These are phyloP conservation scores for Microglena sp. DNA, from an alignment of 139 green algal genomes.

Conservation along the genomic window DNA sequence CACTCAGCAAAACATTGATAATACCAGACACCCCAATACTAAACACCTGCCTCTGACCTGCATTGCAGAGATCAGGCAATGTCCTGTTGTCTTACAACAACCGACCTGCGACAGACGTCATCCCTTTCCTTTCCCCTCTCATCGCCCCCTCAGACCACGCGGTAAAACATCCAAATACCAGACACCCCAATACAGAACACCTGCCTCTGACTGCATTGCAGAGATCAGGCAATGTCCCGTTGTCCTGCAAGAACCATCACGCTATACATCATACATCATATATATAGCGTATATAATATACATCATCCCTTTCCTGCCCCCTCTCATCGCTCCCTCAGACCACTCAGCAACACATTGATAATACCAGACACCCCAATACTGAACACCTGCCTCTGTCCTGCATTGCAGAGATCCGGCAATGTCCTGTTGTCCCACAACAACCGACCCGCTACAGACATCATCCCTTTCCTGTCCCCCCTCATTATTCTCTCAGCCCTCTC, in stretches of 20 bases:
- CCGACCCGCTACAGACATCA: conserved; percentile 50
- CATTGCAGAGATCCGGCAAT: conserved; percentile 59
- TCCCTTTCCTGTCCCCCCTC: conserved; percentile 72
- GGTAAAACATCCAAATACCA: too few relatives aligned
- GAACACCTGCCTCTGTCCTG: too few relatives aligned
- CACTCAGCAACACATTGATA: too few relatives aligned
- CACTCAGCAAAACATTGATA: too few relatives aligned
- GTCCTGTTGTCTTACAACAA: conserved; percentile 91
- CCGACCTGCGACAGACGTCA: conserved; percentile 50
- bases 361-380: too few relatives aligned
- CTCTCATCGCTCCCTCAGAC: conserved; percentile 66
- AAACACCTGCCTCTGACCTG: too few relatives aligned
- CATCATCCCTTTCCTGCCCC: conserved; percentile 69
- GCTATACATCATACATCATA: too few relatives aligned
- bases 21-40: too few relatives aligned
- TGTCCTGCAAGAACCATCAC: conserved; percentile 87
- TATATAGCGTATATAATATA: too few relatives aligned
- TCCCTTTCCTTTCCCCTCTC: conserved; percentile 72
- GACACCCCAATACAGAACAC: too few relatives aligned
- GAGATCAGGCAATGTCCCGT: conserved; percentile 70
- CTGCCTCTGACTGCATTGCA: too few relatives aligned
- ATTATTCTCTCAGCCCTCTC: too few relatives aligned
- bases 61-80: conserved; percentile 59
- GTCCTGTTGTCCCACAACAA: conserved; percentile 91
- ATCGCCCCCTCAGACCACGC: conserved; percentile 67